A percentile compares a stretch with the other conserved stretches of the same genome.
phyloP scores from a whole-genome alignment of 129 eudicot species.

The Ambrosia trifida region DNA sequence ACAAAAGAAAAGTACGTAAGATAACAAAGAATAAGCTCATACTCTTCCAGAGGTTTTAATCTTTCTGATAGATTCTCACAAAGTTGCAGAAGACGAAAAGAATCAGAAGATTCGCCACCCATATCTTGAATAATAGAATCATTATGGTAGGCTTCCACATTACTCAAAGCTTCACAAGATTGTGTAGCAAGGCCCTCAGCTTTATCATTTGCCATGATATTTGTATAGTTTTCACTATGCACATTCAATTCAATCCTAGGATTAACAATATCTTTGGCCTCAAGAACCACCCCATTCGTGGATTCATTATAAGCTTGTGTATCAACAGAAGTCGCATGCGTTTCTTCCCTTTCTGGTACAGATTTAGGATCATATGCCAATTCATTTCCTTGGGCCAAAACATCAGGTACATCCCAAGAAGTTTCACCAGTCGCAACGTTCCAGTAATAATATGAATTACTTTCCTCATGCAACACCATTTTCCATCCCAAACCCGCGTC shows the following conservation, averaged over 20 bases:
- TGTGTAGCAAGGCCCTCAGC: conserved; percentile 24
- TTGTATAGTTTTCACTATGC: conserved; percentile 24
- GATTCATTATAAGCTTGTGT: conserved; percentile 26
- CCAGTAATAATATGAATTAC: conserved; percentile 92
- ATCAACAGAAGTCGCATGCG: conserved; percentile 28
- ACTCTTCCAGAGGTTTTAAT: conserved; percentile 55
- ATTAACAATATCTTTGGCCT: conserved; percentile 24
- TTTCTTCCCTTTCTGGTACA: conserved; percentile 36
- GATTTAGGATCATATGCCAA: conserved; percentile 31
- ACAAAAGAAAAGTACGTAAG: neutral
- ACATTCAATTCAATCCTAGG: conserved; percentile 19
- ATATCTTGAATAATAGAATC: conserved; percentile 27
- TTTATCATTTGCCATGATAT: conserved; percentile 28
- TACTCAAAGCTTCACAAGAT: conserved; percentile 27
- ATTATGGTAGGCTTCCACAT: conserved; percentile 19
- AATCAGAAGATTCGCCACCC: conserved; percentile 41
- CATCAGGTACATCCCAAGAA: conserved; percentile 87
- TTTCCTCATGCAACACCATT: conserved; percentile 93
- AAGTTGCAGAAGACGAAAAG: conserved; percentile 47
- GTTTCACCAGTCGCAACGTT: conserved; percentile 82
- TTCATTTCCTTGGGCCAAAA: conserved; percentile 44
- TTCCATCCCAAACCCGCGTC: conserved; percentile 72
- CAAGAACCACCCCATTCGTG: conserved; percentile 12
- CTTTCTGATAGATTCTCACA: conserved; percentile 61
- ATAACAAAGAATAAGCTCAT: neutral